Evolutionary conservation across 1,284 basidiomycete genomes (phyloP).

Genomic region (Irpex rosettiformis): DNA sequence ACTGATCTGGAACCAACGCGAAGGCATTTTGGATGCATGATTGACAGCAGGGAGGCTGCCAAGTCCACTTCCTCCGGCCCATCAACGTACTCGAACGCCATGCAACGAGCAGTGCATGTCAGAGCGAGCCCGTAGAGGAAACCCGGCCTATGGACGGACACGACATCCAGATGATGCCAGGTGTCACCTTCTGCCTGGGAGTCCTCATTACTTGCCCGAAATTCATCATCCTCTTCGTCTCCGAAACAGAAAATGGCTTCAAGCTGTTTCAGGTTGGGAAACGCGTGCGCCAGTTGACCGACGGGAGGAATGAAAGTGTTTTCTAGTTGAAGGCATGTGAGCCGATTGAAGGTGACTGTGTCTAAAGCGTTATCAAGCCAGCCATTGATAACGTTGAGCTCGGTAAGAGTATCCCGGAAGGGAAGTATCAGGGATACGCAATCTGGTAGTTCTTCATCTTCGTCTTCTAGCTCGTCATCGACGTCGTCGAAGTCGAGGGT

Average conservation of each 20-base stretch:
- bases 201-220: background rate
- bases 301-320: background rate
- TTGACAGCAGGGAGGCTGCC: background rate
- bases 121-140: background rate
- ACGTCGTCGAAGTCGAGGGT: conserved; percentile 1
- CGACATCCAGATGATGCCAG: background rate
- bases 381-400: background rate
- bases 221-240: background rate
- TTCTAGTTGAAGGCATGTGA: background rate
- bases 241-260: background rate
- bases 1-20: background rate
- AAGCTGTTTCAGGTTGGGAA: background rate
- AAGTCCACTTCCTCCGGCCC: background rate
- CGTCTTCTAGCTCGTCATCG: background rate
- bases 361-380: background rate
- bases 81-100: background rate
- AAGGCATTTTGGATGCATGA: background rate
- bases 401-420: background rate
- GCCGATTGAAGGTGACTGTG: background rate
- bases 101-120: background rate
- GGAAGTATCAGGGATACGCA: background rate
- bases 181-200: background rate
- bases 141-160: background rate
- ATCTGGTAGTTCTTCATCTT: background rate
- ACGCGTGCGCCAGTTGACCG: background rate